phyloP scores from a whole-genome alignment of 129 eudicot genomes.

The Oenanthe sinensis region DNA sequence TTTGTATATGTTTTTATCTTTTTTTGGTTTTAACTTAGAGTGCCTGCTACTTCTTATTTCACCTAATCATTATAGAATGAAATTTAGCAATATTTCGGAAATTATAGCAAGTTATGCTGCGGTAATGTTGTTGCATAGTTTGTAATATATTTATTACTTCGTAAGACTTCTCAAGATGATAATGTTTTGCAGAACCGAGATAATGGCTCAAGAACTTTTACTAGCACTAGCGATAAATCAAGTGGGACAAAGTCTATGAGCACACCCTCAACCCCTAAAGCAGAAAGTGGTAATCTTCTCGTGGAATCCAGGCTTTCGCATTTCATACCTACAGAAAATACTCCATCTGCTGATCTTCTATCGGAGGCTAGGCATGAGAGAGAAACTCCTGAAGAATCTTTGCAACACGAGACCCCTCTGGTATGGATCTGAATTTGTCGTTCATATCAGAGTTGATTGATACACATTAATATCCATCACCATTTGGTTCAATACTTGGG shows the following conservation, averaged over 20 bases:
- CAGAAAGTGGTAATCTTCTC: conserved; percentile 50
- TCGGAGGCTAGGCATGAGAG: conserved; percentile 37
- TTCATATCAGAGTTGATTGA: not conserved
- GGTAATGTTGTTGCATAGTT: not conserved
- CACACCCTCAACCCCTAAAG: conserved; percentile 89
- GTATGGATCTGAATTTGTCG: conserved; percentile 37
- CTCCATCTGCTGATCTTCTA: conserved; percentile 52
- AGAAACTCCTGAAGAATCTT: conserved; percentile 56
- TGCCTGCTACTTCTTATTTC: not conserved
- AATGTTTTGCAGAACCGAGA: conserved; percentile 62
- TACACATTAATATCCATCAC: not conserved
- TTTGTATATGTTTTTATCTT: not conserved
- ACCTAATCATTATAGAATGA: not conserved
- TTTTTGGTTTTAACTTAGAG: not conserved
- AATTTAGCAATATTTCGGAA: not conserved
- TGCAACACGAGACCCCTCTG: conserved; percentile 70
- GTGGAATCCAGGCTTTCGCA: conserved; percentile 65
- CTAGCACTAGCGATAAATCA: conserved; percentile 85
- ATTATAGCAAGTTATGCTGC: not conserved
- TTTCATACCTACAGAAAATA: conserved; percentile 53
- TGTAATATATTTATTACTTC: not conserved
- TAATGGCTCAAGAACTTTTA: conserved; percentile 56
- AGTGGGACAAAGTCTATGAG: conserved; percentile 74
- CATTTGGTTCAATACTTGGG: not conserved
- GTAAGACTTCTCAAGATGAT: not conserved